Conservation (phyloP, 192 early-diverging fungal genomes). For the Linnemannia exigua region DNA sequence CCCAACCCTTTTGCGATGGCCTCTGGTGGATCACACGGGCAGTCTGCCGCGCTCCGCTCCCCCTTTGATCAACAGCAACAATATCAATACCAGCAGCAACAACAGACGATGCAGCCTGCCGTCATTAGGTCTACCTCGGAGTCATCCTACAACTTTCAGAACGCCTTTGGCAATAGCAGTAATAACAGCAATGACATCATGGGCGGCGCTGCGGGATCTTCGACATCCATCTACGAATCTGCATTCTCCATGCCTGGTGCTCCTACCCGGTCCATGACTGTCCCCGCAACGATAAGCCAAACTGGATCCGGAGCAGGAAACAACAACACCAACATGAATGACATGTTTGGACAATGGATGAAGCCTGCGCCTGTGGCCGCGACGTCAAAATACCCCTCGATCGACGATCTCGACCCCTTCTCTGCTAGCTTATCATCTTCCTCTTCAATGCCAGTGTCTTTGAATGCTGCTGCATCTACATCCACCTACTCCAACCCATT, state of each 20-base stretch:
- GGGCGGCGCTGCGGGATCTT: not conserved
- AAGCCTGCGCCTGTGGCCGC: constrained; percentile 26
- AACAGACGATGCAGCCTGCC: not conserved
- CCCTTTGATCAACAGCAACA: constrained; percentile 19
- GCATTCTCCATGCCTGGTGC: constrained; percentile 32
- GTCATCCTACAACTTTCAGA: constrained; percentile 18
- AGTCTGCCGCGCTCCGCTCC: not conserved
- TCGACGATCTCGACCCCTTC: constrained; percentile 43
- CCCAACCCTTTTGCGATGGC: constrained; percentile 37
- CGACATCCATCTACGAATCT: constrained; percentile 10
- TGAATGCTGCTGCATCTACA: not conserved
- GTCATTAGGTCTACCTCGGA: constrained; percentile 24
- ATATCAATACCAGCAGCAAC: not conserved
- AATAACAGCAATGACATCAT: not conserved
- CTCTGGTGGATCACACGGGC: not conserved
- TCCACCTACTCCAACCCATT: constrained; percentile 29
- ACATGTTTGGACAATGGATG: constrained; percentile 51
- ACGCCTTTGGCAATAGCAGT: not conserved
- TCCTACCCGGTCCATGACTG: constrained; percentile 29
- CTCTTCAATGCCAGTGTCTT: not conserved
- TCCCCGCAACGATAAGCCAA: not conserved
- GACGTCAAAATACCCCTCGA: constrained; percentile 41
- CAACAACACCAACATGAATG: constrained; percentile 9
- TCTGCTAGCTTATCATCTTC: constrained; percentile 17
- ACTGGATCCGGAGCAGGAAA: not conserved